A percentile compares a stretch with the other conserved stretches of the same genome.
These are phyloP conservation scores for Hymenoscyphus fraxineus DNA, from an alignment of 2,329 filamentous ascomycete genomes.

Conservation along the genomic window DNA sequence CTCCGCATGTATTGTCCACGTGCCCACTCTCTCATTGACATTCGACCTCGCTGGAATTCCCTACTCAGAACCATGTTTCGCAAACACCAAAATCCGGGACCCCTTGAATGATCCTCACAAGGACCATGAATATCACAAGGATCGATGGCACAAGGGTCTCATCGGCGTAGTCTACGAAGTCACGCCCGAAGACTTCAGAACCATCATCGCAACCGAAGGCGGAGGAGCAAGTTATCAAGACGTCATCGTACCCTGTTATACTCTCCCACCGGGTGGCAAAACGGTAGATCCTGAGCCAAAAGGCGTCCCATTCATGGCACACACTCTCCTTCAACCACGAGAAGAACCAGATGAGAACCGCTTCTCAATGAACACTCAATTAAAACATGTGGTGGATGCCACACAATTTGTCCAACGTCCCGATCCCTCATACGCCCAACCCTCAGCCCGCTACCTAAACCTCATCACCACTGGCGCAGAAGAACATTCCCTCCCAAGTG, in stretches of 20 bases:
- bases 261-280: conserved; percentile 54
- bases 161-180: conserved; percentile 96
- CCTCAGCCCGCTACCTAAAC: conserved; percentile 78
- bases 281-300: conserved; percentile 62
- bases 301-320: conserved; percentile 69
- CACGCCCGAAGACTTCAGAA: conserved; percentile 73
- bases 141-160: conserved; percentile 74
- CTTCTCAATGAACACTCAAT: neutral
- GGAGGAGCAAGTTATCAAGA: conserved; percentile 83
- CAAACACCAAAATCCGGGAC: conserved; percentile 65
- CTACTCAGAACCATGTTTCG: conserved; percentile 88
- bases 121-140: conserved; percentile 44
- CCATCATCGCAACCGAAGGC: conserved; percentile 87
- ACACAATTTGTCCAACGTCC: conserved; percentile 45
- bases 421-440: conserved; percentile 70
- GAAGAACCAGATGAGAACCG: conserved; percentile 2
- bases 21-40: conserved; percentile 71
- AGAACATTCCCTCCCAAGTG: conserved; percentile 74
- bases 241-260: conserved; percentile 72
- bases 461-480: conserved; percentile 73
- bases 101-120: conserved; percentile 28
- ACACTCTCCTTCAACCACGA: conserved; percentile 68
- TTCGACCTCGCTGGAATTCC: conserved; percentile 85
- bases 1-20: conserved; percentile 75
- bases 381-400: neutral